phyloP scores from a whole-genome alignment of 331 rosid species.

The Rhamnella rubrinervis region DNA sequence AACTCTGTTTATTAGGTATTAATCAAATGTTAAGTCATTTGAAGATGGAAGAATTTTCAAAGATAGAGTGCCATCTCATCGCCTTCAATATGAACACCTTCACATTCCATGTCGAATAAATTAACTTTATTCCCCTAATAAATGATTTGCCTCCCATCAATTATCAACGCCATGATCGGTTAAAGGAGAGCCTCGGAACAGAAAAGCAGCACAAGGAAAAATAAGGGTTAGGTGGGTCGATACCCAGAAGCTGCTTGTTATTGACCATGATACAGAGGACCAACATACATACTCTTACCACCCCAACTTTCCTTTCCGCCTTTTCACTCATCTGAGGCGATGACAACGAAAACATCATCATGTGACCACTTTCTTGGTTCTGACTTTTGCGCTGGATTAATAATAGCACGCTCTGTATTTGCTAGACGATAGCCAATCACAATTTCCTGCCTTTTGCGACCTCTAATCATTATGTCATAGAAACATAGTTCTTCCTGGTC shows the following conservation, averaged over 20 bases:
- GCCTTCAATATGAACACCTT: slow-evolving; percentile 9
- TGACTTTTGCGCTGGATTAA: slow-evolving; percentile 72
- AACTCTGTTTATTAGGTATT: slow-evolving; percentile 5
- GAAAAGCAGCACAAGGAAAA: neutral
- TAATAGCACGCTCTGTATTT: slow-evolving; percentile 66
- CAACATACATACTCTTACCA: no score
- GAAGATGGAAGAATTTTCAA: slow-evolving; percentile 3
- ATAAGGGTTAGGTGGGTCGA: neutral
- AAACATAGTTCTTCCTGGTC: slow-evolving; percentile 89
- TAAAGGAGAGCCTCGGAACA: neutral
- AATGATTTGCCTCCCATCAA: neutral
- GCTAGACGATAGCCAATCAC: slow-evolving; percentile 81
- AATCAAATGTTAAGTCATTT: slow-evolving; percentile 5
- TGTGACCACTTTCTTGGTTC: slow-evolving; percentile 77
- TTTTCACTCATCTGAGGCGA: slow-evolving; percentile 54
- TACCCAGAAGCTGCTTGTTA: neutral
- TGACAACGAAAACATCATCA: slow-evolving; percentile 81
- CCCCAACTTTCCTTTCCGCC: neutral
- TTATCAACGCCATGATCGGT: neutral
- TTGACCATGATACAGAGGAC: neutral
- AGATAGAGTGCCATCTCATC: neutral
- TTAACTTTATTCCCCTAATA: slow-evolving; percentile 2
- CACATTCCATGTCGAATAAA: slow-evolving; percentile 7
- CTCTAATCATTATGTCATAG: slow-evolving; percentile 83
- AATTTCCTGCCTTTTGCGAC: slow-evolving; percentile 75